These are phyloP conservation scores for Barnettozyma salicaria DNA, from an alignment of 805 yeast species.

Conservation along the genomic window DNA sequence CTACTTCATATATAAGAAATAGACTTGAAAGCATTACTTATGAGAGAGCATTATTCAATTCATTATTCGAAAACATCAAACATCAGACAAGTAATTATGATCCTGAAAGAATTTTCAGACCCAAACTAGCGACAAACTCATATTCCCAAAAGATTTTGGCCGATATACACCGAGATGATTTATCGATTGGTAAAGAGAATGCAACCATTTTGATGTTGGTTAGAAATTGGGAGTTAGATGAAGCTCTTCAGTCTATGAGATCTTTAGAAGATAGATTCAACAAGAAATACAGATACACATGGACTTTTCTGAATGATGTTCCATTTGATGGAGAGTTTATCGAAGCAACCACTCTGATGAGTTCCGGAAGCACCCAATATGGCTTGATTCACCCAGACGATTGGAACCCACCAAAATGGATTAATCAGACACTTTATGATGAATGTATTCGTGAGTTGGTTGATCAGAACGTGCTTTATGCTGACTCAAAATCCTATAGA, in stretches of 20 bases:
- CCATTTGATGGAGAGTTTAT: conserved; percentile 61
- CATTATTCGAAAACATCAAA: conserved; percentile 21
- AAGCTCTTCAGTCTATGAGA: conserved; percentile 71
- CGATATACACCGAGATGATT: conserved; percentile 27
- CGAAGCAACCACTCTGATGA: conserved; percentile 53
- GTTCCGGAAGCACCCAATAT: conserved; percentile 58
- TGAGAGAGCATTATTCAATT: conserved; percentile 16
- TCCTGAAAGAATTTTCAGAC: conserved; percentile 16
- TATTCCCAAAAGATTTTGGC: conserved; percentile 30
- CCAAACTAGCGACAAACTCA: conserved; percentile 37
- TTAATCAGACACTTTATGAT: conserved; percentile 52
- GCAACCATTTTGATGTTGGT: conserved; percentile 88
- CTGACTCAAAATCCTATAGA: conserved; percentile 61
- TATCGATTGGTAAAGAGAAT: conserved; percentile 53
- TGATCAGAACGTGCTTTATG: conserved; percentile 52
- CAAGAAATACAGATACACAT: conserved; percentile 57
- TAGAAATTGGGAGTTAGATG: conserved; percentile 70
- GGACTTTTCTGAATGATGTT: conserved; percentile 76
- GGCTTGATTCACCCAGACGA: conserved; percentile 60
- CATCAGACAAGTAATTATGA: conserved; percentile 13
- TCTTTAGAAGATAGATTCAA: conserved; percentile 74
- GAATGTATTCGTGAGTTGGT: conserved; percentile 40
- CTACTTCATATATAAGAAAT: conserved; percentile 18
- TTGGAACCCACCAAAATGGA: conserved; percentile 74
- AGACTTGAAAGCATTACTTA: conserved; percentile 18